A percentile compares a stretch with the other conserved stretches of the same genome.
Conservation (phyloP, 139 green algal genomes). For the Bryopsis sp. region DNA sequence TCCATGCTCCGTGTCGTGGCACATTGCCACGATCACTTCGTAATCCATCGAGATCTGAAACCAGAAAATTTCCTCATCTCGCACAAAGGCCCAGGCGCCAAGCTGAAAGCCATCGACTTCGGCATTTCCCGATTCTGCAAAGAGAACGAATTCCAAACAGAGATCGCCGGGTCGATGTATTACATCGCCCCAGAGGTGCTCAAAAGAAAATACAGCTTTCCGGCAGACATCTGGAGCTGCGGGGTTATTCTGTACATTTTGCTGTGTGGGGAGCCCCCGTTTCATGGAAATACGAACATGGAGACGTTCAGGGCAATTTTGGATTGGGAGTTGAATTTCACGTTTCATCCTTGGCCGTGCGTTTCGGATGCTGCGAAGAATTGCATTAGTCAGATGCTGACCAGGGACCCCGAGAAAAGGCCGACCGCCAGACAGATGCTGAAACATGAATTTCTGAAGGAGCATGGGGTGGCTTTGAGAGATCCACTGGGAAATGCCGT, state of each 20-base stretch:
- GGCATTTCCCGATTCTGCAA: slow-evolving; percentile 42
- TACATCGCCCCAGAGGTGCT: slow-evolving; percentile 84
- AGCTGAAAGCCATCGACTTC: slow-evolving; percentile 91
- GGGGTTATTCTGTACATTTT: slow-evolving; percentile 89
- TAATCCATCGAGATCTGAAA: slow-evolving; percentile 65
- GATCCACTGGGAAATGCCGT: slow-evolving; percentile 17
- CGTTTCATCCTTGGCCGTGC: slow-evolving; percentile 21
- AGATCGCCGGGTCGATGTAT: slow-evolving; percentile 85
- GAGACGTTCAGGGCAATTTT: slow-evolving; percentile 30
- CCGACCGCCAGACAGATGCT: slow-evolving; percentile 30
- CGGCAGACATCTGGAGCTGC: slow-evolving; percentile 73
- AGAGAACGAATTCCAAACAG: slow-evolving; percentile 42
- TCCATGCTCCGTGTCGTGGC: neutral
- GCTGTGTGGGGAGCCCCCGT: slow-evolving; percentile 37
- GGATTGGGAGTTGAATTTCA: slow-evolving; percentile 28
- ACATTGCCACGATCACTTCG: slow-evolving; percentile 42
- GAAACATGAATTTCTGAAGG: slow-evolving; percentile 23
- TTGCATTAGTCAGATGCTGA: slow-evolving; percentile 33
- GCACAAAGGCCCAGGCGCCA: slow-evolving; percentile 33
- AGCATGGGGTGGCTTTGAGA: neutral
- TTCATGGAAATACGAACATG: slow-evolving; percentile 11
- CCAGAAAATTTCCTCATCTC: slow-evolving; percentile 39
- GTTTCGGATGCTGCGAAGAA: slow-evolving; percentile 24
- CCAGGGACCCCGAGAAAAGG: slow-evolving; percentile 26
- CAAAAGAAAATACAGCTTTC: slow-evolving; percentile 11